Evolutionary conservation across 2,329 filamentous ascomycete genomes (phyloP).

Genomic region (Ophiostoma sp.): DNA sequence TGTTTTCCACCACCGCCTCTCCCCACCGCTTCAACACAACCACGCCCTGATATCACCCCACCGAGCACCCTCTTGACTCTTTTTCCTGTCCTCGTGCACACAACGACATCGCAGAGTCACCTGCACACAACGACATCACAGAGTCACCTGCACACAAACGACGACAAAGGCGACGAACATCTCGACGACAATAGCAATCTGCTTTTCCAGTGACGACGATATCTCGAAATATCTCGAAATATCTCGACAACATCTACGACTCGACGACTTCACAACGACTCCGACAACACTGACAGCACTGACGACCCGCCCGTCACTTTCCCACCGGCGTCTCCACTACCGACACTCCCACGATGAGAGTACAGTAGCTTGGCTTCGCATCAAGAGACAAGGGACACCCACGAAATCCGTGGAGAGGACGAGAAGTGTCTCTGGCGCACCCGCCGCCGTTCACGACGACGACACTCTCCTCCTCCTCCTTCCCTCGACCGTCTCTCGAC

Average conservation of each 20-base stretch:
- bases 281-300: background rate
- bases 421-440: slow-evolving; percentile 11
- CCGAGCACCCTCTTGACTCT: background rate
- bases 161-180: background rate
- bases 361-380: slow-evolving; percentile 11
- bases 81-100: slow-evolving; percentile 1
- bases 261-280: background rate
- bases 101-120: background rate
- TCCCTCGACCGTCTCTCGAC: background rate
- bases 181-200: background rate
- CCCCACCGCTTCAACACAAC: slow-evolving; percentile 14
- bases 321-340: background rate
- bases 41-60: slow-evolving; percentile 8
- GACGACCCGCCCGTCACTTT: background rate
- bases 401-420: slow-evolving; percentile 12
- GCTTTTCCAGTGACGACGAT: background rate
- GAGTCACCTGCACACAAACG: too few species aligned
- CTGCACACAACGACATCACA: background rate
- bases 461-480: background rate
- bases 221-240: background rate
- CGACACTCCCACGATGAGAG: slow-evolving; percentile 23
- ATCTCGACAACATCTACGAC: background rate
- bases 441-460: background rate
- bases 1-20: slow-evolving; percentile 13
- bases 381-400: background rate